Conservation (phyloP, 116 monocot genomes). For the Iris pallida region DNA sequence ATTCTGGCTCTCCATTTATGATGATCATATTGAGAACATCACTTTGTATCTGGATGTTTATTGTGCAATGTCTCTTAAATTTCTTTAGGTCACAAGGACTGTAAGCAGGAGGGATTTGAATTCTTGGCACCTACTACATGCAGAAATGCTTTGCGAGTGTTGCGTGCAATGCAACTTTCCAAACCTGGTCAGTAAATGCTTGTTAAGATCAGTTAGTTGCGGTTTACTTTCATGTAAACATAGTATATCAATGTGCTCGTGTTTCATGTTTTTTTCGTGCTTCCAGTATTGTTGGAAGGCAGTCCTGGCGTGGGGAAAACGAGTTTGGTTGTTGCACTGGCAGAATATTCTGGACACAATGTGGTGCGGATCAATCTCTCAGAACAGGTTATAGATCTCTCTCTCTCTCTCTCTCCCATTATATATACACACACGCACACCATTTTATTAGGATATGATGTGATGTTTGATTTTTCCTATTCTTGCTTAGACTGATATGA, state of each 20-base stretch:
- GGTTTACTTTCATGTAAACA: background rate
- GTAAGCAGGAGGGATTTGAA: slow-evolving; percentile 59
- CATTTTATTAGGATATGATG: no score
- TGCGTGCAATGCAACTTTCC: slow-evolving; percentile 87
- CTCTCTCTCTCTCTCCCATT: background rate
- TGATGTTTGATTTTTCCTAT: background rate
- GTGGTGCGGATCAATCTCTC: slow-evolving; percentile 94
- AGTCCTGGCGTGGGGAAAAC: slow-evolving; percentile 99
- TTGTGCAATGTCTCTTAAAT: background rate
- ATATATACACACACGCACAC: no score
- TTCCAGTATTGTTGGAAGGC: slow-evolving; percentile 85
- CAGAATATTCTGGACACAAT: slow-evolving; percentile 78
- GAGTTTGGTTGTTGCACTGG: slow-evolving; percentile 84
- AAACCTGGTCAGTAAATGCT: slow-evolving; percentile 56
- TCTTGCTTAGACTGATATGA: slow-evolving; percentile 81
- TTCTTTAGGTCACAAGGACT: slow-evolving; percentile 34
- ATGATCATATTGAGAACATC: no score
- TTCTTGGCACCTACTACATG: slow-evolving; percentile 86
- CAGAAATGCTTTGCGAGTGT: slow-evolving; percentile 73
- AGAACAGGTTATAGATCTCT: slow-evolving; percentile 57
- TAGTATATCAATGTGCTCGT: background rate
- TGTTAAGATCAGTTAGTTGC: background rate
- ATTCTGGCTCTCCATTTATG: no score
- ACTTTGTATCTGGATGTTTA: no score
- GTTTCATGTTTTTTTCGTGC: background rate